Percentiles rank a stretch among this genome's conserved stretches.
Evolutionary conservation across 768 basidiomycete genomes (phyloP).

Genomic region (Dioszegia crocea): DNA sequence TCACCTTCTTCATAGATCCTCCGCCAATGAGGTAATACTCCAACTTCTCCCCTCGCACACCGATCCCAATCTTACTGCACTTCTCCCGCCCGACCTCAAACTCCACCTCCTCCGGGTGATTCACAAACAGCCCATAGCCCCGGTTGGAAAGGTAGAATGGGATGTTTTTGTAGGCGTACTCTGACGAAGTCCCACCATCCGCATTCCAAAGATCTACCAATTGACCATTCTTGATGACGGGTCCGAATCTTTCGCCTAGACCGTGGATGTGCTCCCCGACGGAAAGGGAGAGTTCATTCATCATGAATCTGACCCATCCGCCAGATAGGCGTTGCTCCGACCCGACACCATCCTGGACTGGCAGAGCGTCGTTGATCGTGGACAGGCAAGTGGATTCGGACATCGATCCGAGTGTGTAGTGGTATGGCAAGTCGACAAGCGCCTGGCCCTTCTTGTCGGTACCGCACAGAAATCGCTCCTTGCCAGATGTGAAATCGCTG

Average conservation of each 20-base stretch:
- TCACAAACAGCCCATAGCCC: constrained; percentile 71
- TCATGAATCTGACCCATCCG: constrained; percentile 43
- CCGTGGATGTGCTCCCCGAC: constrained; percentile 72
- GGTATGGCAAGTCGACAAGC: constrained; percentile 42
- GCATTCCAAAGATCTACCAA: constrained; percentile 65
- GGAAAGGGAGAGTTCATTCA: constrained; percentile 58
- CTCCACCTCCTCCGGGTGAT: constrained; percentile 64
- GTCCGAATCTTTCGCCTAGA: constrained; percentile 69
- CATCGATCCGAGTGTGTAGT: constrained; percentile 46
- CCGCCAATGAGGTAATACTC: constrained; percentile 73
- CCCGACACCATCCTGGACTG: constrained; percentile 45
- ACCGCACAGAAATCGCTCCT: constrained; percentile 10
- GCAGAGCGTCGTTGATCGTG: constrained; percentile 50
- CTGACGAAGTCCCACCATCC: constrained; percentile 62
- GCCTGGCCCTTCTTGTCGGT: constrained; percentile 35
- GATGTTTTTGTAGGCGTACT: constrained; percentile 49
- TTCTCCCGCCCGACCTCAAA: constrained; percentile 57
- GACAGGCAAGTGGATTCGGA: constrained; percentile 58
- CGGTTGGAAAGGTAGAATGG: constrained; percentile 49
- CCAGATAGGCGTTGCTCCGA: constrained; percentile 43
- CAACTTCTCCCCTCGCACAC: constrained; percentile 61
- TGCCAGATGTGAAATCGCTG: neutral
- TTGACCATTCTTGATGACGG: constrained; percentile 68
- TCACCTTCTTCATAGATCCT: constrained; percentile 61
- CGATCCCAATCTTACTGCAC: constrained; percentile 55